phyloP scores from a whole-genome alignment of 805 yeast genomes.

The Ogataea degrootiae region DNA sequence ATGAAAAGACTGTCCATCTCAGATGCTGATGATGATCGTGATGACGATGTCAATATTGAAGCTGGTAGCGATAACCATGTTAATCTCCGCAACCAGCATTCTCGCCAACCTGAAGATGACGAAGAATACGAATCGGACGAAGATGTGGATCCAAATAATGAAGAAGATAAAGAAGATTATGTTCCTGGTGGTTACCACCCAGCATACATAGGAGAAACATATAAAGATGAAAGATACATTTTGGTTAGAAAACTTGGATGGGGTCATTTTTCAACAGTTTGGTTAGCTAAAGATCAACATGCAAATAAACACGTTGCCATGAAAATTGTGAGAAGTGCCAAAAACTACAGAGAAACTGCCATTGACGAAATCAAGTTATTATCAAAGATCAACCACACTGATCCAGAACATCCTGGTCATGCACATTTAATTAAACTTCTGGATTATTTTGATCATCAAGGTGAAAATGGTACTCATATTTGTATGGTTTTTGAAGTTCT shows the following conservation, averaged over 20 bases:
- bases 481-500: slow-evolving; percentile 97
- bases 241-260: slow-evolving; percentile 91
- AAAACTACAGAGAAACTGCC: slow-evolving; percentile 90
- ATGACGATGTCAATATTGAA: not conserved
- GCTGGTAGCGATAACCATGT: not conserved
- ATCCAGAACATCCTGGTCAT: slow-evolving; percentile 72
- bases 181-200: slow-evolving; percentile 96
- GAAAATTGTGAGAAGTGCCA: slow-evolving; percentile 89
- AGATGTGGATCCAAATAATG: slow-evolving; percentile 44
- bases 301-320: slow-evolving; percentile 78
- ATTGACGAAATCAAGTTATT: slow-evolving; percentile 85
- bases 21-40: slow-evolving; percentile 2
- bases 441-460: slow-evolving; percentile 81
- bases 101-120: slow-evolving; percentile 31
- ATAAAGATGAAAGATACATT: slow-evolving; percentile 64
- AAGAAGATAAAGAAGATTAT: slow-evolving; percentile 84
- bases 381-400: slow-evolving; percentile 58
- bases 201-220: slow-evolving; percentile 79
- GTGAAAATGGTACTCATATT: slow-evolving; percentile 89
- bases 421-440: slow-evolving; percentile 72
- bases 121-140: slow-evolving; percentile 30
- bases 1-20: slow-evolving; percentile 12
- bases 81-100: slow-evolving; percentile 4
- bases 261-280: slow-evolving; percentile 97
- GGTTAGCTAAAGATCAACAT: slow-evolving; percentile 70